Base-by-base conservation (phyloP, 164 flowering plant species). In the Chimonanthus praecox region DNA sequence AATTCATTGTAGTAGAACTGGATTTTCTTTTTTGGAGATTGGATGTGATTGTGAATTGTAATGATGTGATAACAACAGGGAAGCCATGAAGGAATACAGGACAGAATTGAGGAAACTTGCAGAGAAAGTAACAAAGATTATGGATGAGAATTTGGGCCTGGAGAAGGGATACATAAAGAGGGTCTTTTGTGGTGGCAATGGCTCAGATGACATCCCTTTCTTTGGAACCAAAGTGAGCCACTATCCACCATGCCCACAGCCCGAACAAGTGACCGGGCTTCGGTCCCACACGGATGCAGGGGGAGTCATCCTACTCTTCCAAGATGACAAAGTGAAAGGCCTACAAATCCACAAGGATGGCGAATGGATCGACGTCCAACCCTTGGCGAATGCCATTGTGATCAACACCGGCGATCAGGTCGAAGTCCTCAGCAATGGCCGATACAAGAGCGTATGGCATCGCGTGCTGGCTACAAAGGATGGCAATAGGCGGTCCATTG, bases 221-320 rank as follows among this genome's bases (percentile, higher is more conserved):
- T 94, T 89, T 13, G 97, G 98, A 48, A 94, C 98, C 77, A 94
- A 94, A 74, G 95, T 94, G 49, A 89, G 94, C 84, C 96, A 94
- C 79, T 94, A 92, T 78, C 97, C 98, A 2, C 97, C 97, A 1
- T 92, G 94, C 68, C 90, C 94, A 1, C 82, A 78, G 33, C 97
- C 98, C 0, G 91, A 92, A 21, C 77, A 73, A 7, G 89, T 91
- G 69, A 84, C 74, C 15, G 98, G 94, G n/a, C 90, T 94, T 7
- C 81, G 98, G 64, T 91, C 98, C 48, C 97, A 94, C 86, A 94
- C 97, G 2, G 97, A 94, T 58, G 98, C 98, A 0, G 98, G 98
- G 0, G 97, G 98, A 3, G 92, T 94, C 72, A 86, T 94, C 81
- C 71, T 94, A 13, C 92, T 94, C 65, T 92, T 87, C 86, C 98